A percentile compares a stretch with the other conserved stretches of the same genome.
These are phyloP conservation scores for Debaryomyces sp. DNA, from an alignment of 1,139 yeast species.

Conservation along the genomic window DNA sequence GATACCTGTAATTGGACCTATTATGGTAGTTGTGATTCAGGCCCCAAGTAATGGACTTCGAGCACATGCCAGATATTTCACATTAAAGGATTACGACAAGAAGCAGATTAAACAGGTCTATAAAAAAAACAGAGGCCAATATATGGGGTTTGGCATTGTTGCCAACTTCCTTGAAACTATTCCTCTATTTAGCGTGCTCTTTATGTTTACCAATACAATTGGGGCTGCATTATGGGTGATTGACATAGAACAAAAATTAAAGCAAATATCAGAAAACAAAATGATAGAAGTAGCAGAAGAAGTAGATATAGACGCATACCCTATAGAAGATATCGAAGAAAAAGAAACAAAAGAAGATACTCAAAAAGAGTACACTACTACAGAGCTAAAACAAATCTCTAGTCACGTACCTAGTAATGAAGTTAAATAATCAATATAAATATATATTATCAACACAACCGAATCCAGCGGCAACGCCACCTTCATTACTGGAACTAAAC, in stretches of 20 bases:
- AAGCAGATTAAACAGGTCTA: slow-evolving; percentile 36
- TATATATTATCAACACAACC: slow-evolving; percentile 88
- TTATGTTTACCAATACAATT: slow-evolving; percentile 65
- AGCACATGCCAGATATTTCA: slow-evolving; percentile 62
- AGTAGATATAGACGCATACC: neutral
- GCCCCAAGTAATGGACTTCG: slow-evolving; percentile 62
- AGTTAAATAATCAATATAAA: slow-evolving; percentile 28
- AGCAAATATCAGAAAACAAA: neutral
- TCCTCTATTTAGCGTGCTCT: slow-evolving; percentile 62
- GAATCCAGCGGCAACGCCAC: slow-evolving; percentile 98
- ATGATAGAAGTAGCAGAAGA: neutral
- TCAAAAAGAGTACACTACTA: neutral
- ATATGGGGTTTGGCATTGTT: slow-evolving; percentile 58
- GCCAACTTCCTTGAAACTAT: slow-evolving; percentile 61
- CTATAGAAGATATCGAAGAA: slow-evolving; percentile 15
- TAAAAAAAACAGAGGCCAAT: slow-evolving; percentile 32
- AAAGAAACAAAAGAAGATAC: slow-evolving; percentile 7
- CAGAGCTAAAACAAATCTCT: neutral
- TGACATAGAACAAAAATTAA: slow-evolving; percentile 24
- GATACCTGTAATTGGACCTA: slow-evolving; percentile 67
- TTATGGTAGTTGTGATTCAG: slow-evolving; percentile 52
- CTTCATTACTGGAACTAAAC: slow-evolving; percentile 85
- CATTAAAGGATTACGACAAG: slow-evolving; percentile 55
- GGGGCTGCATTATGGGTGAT: slow-evolving; percentile 80
- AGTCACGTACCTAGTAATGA: slow-evolving; percentile 3